A percentile compares a stretch with the other conserved stretches of the same genome.
Evolutionary conservation across 441 rosid genomes (phyloP).

Genomic region (Melastoma candidum): DNA sequence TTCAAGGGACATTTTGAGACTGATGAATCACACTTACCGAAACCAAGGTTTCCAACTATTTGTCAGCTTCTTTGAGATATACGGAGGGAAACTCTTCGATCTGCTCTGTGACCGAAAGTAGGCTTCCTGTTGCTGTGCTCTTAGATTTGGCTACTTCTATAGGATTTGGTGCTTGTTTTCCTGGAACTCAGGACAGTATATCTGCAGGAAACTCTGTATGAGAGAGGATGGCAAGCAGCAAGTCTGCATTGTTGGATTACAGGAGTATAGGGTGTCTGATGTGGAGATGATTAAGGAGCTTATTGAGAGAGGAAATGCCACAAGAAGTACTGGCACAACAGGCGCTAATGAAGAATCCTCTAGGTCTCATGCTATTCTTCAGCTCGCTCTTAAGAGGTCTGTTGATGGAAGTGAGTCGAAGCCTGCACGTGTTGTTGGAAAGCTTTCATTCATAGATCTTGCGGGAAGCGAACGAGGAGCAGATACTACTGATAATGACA

Average conservation of each 20-base stretch:
- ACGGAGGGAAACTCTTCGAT: constrained; percentile 92
- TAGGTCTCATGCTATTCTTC: constrained; percentile 98
- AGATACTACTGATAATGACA: constrained; percentile 97
- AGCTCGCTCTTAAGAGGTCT: constrained; percentile 85
- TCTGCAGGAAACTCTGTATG: constrained; percentile 90
- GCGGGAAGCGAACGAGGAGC: constrained; percentile 99
- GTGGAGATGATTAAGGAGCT: constrained; percentile 84
- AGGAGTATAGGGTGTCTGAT: constrained; percentile 88
- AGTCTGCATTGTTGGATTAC: constrained; percentile 97
- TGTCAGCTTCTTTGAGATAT: constrained; percentile 96
- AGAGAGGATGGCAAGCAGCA: constrained; percentile 99
- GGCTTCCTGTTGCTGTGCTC: constrained; percentile 20
- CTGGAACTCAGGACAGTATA: constrained; percentile 13
- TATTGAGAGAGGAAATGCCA: constrained; percentile 82
- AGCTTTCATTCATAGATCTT: constrained; percentile 96
- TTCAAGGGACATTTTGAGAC: constrained; percentile 83
- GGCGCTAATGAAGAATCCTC: constrained; percentile 99
- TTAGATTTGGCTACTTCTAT: constrained; percentile 12
- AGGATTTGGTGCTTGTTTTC: constrained; percentile 2
- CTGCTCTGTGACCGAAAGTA: constrained; percentile 91
- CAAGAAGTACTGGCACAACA: constrained; percentile 90
- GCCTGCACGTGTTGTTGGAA: constrained; percentile 86
- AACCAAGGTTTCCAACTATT: constrained; percentile 87
- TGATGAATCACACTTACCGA: constrained; percentile 84
- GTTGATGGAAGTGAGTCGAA: constrained; percentile 65